Conservation (phyloP, 768 basidiomycete genomes). For the Naganishia vaughanmartiniae region DNA sequence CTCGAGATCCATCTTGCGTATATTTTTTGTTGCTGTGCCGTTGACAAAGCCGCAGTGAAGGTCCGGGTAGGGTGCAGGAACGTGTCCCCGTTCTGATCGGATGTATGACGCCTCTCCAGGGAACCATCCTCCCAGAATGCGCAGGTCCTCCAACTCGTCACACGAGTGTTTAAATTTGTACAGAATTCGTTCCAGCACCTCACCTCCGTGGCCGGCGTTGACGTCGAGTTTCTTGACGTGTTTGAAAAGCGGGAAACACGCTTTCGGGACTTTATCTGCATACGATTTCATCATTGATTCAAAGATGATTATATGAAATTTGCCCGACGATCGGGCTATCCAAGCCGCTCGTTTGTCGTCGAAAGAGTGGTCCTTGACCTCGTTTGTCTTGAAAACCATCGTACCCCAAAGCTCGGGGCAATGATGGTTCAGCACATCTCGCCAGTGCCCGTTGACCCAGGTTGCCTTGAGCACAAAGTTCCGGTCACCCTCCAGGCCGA, state of each 20-base stretch:
- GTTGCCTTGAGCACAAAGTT: neutral
- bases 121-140: neutral
- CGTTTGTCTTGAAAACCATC: neutral
- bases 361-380: neutral
- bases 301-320: neutral
- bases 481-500: neutral
- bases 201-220: neutral
- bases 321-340: neutral
- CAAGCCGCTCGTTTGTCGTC: neutral
- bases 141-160: neutral
- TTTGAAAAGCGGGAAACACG: neutral
- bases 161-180: too few species aligned
- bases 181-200: neutral
- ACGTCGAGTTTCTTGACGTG: neutral
- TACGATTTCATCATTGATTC: neutral
- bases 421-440: neutral
- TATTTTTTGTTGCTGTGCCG: neutral
- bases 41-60: neutral
- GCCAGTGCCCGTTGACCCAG: neutral
- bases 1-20: neutral
- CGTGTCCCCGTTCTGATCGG: neutral
- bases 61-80: neutral
- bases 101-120: neutral
- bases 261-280: neutral
- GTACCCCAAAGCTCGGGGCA: neutral